Conservation (phyloP, 805 yeast species). For the Yarrowia divulgata region DNA sequence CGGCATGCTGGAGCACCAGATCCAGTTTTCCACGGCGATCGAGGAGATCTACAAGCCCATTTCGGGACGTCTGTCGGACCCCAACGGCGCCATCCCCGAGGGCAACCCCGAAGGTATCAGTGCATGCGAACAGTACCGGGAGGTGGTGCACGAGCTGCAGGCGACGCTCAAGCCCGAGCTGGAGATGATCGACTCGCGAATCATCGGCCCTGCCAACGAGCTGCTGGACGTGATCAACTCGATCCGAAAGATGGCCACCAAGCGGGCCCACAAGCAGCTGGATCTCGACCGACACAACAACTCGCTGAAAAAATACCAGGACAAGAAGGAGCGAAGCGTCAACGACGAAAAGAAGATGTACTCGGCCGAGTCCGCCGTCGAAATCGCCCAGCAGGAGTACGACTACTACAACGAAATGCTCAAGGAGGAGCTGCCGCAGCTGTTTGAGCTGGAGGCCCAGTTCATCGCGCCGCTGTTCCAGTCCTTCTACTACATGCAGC, state of each 20-base stretch:
- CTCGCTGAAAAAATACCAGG: conserved; percentile 73
- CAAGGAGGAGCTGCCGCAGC: conserved; percentile 84
- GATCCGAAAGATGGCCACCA: conserved; percentile 91
- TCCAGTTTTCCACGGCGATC: conserved; percentile 93
- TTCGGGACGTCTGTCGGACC: conserved; percentile 89
- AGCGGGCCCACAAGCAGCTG: conserved; percentile 93
- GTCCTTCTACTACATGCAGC: conserved; percentile 95
- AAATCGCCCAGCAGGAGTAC: conserved; percentile 91
- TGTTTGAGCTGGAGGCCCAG: conserved; percentile 88
- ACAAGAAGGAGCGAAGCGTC: conserved; percentile 79
- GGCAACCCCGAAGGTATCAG: conserved; percentile 96
- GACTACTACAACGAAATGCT: conserved; percentile 95
- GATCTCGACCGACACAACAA: conserved; percentile 88
- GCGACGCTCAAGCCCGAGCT: conserved; percentile 88
- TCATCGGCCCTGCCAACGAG: conserved; percentile 92
- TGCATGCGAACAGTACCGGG: conserved; percentile 92
- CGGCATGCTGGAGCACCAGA: conserved; percentile 91
- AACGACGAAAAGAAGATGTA: conserved; percentile 93
- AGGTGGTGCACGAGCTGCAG: conserved; percentile 84
- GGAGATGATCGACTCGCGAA: conserved; percentile 87
- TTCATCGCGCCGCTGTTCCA: conserved; percentile 94
- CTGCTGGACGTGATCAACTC: conserved; percentile 78
- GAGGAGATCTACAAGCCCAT: conserved; percentile 97
- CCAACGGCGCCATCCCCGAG: conserved; percentile 82
- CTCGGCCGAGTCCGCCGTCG: conserved; percentile 86